phyloP scores from a whole-genome alignment of 2,329 filamentous ascomycete species.

The Endothia cerciana region DNA sequence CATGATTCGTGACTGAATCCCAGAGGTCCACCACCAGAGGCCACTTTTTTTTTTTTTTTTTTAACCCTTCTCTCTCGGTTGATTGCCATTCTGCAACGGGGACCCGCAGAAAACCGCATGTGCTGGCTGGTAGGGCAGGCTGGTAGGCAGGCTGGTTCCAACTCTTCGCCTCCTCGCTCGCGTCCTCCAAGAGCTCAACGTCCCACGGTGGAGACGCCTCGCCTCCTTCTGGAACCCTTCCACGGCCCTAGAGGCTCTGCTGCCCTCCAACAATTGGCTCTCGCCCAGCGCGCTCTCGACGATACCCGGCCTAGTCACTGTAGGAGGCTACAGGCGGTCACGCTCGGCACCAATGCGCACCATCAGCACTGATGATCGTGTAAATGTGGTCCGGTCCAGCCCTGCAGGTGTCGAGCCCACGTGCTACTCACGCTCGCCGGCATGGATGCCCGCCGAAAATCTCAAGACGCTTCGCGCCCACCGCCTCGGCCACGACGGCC shows the following conservation, averaged over 20 bases:
- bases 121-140: not conserved
- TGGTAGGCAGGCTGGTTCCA: not conserved
- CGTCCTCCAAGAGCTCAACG: not conserved
- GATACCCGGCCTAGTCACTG: constrained; percentile 5
- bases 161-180: constrained; percentile 7
- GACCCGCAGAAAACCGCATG: constrained; percentile 2
- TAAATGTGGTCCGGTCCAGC: constrained; percentile 27
- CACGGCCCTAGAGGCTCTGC: constrained; percentile 10
- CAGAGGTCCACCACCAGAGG: constrained; percentile 1
- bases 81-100: not conserved
- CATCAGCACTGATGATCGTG: constrained; percentile 16
- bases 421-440: constrained; percentile 24
- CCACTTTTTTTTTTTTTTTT: constrained; percentile 20
- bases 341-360: constrained; percentile 28
- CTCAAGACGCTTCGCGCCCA: constrained; percentile 28
- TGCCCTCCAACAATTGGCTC: constrained; percentile 9
- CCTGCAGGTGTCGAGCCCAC: constrained; percentile 9
- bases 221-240: constrained; percentile 14
- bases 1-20: constrained; percentile 20
- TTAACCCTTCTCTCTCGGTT: not conserved
- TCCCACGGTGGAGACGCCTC: constrained; percentile 6
- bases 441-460: constrained; percentile 30
- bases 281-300: constrained; percentile 1
- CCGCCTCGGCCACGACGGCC: constrained; percentile 27
- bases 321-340: constrained; percentile 24